phyloP scores from a whole-genome alignment of 192 early-diverging fungal species.

The Dimargaris xerosporica region DNA sequence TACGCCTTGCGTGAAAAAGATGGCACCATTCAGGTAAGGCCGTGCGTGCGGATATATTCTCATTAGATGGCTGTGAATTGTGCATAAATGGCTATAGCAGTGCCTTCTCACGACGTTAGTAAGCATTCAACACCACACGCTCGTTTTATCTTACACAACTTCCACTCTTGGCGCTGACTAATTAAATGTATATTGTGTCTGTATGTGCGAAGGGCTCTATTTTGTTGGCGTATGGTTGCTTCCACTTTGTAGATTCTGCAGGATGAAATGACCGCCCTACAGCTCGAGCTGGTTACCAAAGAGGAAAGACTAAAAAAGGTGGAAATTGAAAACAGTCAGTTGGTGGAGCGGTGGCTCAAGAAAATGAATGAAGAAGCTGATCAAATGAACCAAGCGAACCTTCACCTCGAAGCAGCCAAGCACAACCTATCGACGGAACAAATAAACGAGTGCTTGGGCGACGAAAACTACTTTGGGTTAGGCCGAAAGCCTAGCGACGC shows the following conservation, averaged over 20 bases:
- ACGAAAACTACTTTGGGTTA: slow-evolving; percentile 6
- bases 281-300: slow-evolving; percentile 72
- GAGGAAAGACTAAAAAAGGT: slow-evolving; percentile 50
- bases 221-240: too few species aligned
- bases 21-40: slow-evolving; percentile 61
- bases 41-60: not conserved
- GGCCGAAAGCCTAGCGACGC: not conserved
- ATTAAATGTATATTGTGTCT: too few species aligned
- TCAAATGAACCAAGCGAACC: slow-evolving; percentile 85
- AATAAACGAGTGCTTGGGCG: slow-evolving; percentile 11
- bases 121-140: too few species aligned
- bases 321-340: slow-evolving; percentile 67
- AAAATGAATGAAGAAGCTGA: slow-evolving; percentile 81
- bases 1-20: slow-evolving; percentile 70
- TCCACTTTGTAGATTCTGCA: slow-evolving; percentile 45
- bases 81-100: too few species aligned
- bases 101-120: too few species aligned
- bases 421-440: slow-evolving; percentile 1
- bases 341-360: slow-evolving; percentile 82
- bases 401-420: slow-evolving; percentile 65
- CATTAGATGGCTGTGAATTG: slow-evolving; percentile 11
- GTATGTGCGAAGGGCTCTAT: too few species aligned
- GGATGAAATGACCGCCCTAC: slow-evolving; percentile 80
- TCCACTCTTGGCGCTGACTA: too few species aligned
- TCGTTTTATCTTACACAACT: too few species aligned